Base-by-base conservation (phyloP, 805 yeast genomes). In the Ogataea wickerhamii region DNA sequence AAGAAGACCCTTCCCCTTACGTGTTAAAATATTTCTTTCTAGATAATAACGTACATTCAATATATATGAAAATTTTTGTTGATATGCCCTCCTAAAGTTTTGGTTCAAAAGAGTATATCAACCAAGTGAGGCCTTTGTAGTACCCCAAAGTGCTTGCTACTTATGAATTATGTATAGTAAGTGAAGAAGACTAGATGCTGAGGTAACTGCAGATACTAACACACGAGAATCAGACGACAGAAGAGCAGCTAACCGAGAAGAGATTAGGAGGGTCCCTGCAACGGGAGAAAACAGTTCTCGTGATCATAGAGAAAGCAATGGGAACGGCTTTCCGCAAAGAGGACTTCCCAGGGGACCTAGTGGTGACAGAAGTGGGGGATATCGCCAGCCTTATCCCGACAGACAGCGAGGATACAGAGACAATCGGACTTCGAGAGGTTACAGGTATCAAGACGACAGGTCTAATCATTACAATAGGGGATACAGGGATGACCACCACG, bases 241-340 rank as follows among this genome's bases (percentile, higher is more conserved):
- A 45, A 32, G 56, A 36, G 50, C 53, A 2, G 55, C 55, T 17
- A 51, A 51, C 16, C 36, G 54, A 38, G 41, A 38, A 8, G 49
- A 42, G 34, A 33, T 37, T 31, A 33, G 18, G 12, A 27, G 26
- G 34, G 13, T 22, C n/a, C 28, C 30, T 11, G 3, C n/a, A n/a
- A 7, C 13, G 26, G 21, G 33, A 30, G 22, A 18, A 18, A 10
- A 12, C 8, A 11, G 26, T 11, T 7, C 7, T 5, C 8, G 25
- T 8, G 11, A 8, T 12, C 8, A 22, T 22, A 22, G 12, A 8
- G 12, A 8, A 8, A 22, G 12, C 25, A 22, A 22, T 12, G 12
- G 25, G 12, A 22, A 22, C 25, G 12, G 12, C 19, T 16, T 16
- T 14, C 16, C 18, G 21, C n/a, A n/a, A 13, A 27, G 40, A 31